Percentiles rank a stretch among this genome's conserved stretches.
Evolutionary conservation across 192 early-diverging fungal genomes (phyloP).

Genomic region (Coemansia sp.): DNA sequence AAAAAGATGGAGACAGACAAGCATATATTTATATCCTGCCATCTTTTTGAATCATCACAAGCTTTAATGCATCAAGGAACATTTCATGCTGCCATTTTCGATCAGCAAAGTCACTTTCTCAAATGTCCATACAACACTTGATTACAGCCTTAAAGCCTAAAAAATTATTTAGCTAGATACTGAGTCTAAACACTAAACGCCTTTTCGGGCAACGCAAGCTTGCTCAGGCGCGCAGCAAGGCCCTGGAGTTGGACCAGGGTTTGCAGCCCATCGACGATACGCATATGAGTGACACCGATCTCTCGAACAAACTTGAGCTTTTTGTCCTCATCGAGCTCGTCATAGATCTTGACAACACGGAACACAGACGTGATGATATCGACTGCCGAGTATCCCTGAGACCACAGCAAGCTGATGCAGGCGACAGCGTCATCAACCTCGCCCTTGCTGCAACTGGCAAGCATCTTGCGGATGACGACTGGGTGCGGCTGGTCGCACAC

Average conservation of each 20-base stretch:
- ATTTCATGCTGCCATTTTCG: no score
- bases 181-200: slow-evolving; percentile 14
- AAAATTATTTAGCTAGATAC: no score
- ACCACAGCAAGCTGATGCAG: slow-evolving; percentile 70
- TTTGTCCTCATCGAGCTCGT: slow-evolving; percentile 73
- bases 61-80: no score
- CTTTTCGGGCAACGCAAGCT: slow-evolving; percentile 26
- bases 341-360: slow-evolving; percentile 79
- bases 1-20: no score
- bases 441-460: slow-evolving; percentile 66
- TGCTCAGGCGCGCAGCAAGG: slow-evolving; percentile 68
- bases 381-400: slow-evolving; percentile 80
- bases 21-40: no score
- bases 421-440: slow-evolving; percentile 73
- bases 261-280: slow-evolving; percentile 83
- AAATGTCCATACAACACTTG: no score
- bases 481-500: slow-evolving; percentile 98
- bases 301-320: slow-evolving; percentile 89
- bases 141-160: no score
- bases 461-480: slow-evolving; percentile 70
- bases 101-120: no score
- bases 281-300: slow-evolving; percentile 92
- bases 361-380: slow-evolving; percentile 94
- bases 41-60: no score
- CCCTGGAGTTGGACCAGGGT: slow-evolving; percentile 85